Evolutionary conservation across 2,329 filamentous ascomycete genomes (phyloP).

Genomic region (Neonectria sp.): DNA sequence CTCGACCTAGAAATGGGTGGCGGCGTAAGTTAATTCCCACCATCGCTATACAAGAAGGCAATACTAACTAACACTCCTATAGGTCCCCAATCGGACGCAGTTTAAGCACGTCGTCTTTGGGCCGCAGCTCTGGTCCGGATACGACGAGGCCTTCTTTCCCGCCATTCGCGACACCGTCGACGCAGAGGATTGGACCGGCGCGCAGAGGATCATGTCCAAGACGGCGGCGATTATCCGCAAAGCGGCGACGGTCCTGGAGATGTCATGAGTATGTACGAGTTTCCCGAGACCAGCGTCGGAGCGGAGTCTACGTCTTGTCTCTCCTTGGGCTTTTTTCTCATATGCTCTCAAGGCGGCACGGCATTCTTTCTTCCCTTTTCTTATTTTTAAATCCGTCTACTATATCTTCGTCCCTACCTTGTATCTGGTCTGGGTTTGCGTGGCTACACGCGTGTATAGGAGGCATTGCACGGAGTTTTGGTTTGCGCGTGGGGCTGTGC

Average conservation of each 20-base stretch:
- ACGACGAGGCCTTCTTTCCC: constrained; percentile 65
- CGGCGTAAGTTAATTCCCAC: constrained; percentile 74
- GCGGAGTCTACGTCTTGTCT: constrained; percentile 27
- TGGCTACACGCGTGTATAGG: constrained; percentile 46
- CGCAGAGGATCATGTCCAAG: constrained; percentile 78
- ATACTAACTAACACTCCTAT: constrained; percentile 31
- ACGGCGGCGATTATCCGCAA: constrained; percentile 77
- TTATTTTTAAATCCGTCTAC: constrained; percentile 15
- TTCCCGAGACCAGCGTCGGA: constrained; percentile 24
- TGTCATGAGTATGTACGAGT: constrained; percentile 41
- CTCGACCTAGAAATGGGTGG: constrained; percentile 81
- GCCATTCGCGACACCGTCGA: constrained; percentile 87
- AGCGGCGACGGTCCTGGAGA: constrained; percentile 64
- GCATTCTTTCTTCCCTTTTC: constrained; percentile 39
- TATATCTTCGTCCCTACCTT: constrained; percentile 21
- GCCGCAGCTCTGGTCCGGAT: constrained; percentile 79
- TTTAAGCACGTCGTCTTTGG: constrained; percentile 96
- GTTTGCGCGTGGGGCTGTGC: constrained; percentile 41
- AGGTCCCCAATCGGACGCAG: constrained; percentile 90
- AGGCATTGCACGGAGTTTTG: constrained; percentile 55
- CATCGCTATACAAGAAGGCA: background rate
- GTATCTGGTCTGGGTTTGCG: constrained; percentile 26
- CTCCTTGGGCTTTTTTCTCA: constrained; percentile 1
- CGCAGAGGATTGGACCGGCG: constrained; percentile 77
- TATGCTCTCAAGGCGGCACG: constrained; percentile 15